These are phyloP conservation scores for Urtica urens DNA, from an alignment of 306 rosid species.

Conservation along the genomic window DNA sequence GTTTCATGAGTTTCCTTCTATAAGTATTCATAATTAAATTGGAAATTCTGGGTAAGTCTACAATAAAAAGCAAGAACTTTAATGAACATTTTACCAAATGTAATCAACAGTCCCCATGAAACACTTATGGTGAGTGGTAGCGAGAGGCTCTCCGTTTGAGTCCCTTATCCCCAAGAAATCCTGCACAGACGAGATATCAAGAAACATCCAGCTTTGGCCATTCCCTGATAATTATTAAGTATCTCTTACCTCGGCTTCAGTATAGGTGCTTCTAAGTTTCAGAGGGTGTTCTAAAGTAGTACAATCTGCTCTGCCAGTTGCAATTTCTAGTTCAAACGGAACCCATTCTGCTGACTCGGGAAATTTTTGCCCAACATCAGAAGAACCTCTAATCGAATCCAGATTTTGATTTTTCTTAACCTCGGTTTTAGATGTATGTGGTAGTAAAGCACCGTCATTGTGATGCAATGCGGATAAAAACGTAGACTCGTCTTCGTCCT, in stretches of 20 bases:
- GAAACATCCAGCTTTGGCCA: not conserved
- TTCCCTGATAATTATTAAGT: not conserved
- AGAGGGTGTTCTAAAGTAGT: constrained; percentile 58
- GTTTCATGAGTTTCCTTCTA: not conserved
- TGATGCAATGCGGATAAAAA: constrained; percentile 51
- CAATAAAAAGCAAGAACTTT: constrained; percentile 5
- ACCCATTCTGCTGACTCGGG: constrained; percentile 73
- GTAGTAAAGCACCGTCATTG: constrained; percentile 22
- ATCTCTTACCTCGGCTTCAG: constrained; percentile 59
- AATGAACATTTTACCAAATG: constrained; percentile 55
- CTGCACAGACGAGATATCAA: constrained; percentile 28
- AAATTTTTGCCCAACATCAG: constrained; percentile 15
- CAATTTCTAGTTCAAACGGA: constrained; percentile 67
- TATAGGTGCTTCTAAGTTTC: constrained; percentile 60
- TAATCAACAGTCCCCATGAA: constrained; percentile 87
- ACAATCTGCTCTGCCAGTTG: constrained; percentile 65
- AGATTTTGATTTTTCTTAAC: constrained; percentile 27
- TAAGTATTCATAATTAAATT: not conserved
- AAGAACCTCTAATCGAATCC: constrained; percentile 17
- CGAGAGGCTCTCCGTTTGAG: constrained; percentile 70
- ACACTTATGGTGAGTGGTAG: constrained; percentile 66
- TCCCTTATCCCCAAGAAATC: constrained; percentile 62
- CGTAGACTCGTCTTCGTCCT: constrained; percentile 35
- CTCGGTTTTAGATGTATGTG: constrained; percentile 19
- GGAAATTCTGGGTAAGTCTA: constrained; percentile 6